Base-by-base conservation (phyloP, 2,329 filamentous ascomycete species). In the Metarhizium rileyi region DNA sequence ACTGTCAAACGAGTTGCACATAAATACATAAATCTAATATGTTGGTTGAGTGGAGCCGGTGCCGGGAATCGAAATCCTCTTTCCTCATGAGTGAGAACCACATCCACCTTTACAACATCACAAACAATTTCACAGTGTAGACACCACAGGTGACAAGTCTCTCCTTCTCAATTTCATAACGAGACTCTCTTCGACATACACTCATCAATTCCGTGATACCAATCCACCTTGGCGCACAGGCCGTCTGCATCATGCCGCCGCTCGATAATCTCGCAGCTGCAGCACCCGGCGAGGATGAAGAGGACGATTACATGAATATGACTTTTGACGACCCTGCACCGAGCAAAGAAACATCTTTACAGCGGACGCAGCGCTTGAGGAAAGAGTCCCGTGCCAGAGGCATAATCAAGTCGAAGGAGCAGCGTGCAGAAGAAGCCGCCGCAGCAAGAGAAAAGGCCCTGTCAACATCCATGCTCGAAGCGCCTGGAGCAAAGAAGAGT, bases 231-330 rank as follows among this genome's bases (percentile, higher is more conserved):
- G n/a, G n/a, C n/a, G n/a, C n/a, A 5, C 35, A 33, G 25, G 59
- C 58, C 54, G 53, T 46, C 12, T 27, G 36, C 6, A 45, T 50
- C 14, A 50, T 42, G 38, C 38, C 38, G 38, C 20, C 38, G 5
- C 30, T 33, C 25, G 26, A 54, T 26, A 47, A 51, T 5, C 52
- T 50, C 4, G 52, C 51, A 46, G 54, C 52, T 43, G 48, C 47
- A 16, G 52, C 53, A 38, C 49, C 56, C 8, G 57, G 10, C 12
- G 74, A 75, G 3, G 86, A 88, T 6, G 87, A 90, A 20, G 87
- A 90, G 55, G 90, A 96, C 55, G 93, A 98, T 68, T 97, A 98
- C 74, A 94, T 98, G 86, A 89, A 84, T 59, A 97, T 98, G 91
- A 76, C 83, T 14, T 90, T 98, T 63, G 76, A 80, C 18, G 87